Evolutionary conservation across 108 stramenopile genomes (phyloP), one percentile per base, ranked within the genome.

Genomic region (Tribonema minus): DNA sequence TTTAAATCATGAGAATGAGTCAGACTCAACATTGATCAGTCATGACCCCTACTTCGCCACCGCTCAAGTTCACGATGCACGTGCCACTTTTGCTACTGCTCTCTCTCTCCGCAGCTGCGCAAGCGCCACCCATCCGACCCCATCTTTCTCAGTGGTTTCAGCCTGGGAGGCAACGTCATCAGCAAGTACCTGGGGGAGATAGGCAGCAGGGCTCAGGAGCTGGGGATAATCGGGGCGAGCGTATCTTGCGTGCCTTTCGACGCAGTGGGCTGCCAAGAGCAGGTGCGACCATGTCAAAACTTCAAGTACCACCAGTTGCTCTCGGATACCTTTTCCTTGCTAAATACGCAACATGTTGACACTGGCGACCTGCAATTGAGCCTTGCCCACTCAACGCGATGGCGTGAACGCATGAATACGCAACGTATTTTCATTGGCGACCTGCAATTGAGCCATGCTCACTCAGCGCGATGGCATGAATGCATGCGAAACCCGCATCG

Each of bases 111-210:
- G n/a, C n/a, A n/a, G n/a, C n/a, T n/a, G n/a, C n/a, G n/a, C n/a
- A n/a, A n/a, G n/a, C n/a, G 36, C 67, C 78, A 75, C 23, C 71
- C 88, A 29, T 72, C 78, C 34, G 65, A 81, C 64, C 88, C 83
- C 26, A 63, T 91, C 20, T 95, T 88, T 76, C 78, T 95, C 15
- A 82, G 89, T 12, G 92, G 92, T 26, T 95, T 92, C 66, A 91
- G 90, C 5, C 76, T 95, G 29, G 94, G 94, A 23, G 92, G 91
- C 4, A 93, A 93, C 80, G 92, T 93, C 0, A 90, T 92, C 15
- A 62, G 90, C 1, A 91, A 91, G 68, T 85, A 72, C n/a, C 66
- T 95, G 63, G 91, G 91, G 2, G 90, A 93, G 41, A 65, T 70
- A 27, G 76, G 67, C 12, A 67, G 60, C 15, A 31, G 28, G 26